Evolutionary conservation across 2,329 filamentous ascomycete genomes (phyloP).

Genomic region (Leptosphaerulina australis): DNA sequence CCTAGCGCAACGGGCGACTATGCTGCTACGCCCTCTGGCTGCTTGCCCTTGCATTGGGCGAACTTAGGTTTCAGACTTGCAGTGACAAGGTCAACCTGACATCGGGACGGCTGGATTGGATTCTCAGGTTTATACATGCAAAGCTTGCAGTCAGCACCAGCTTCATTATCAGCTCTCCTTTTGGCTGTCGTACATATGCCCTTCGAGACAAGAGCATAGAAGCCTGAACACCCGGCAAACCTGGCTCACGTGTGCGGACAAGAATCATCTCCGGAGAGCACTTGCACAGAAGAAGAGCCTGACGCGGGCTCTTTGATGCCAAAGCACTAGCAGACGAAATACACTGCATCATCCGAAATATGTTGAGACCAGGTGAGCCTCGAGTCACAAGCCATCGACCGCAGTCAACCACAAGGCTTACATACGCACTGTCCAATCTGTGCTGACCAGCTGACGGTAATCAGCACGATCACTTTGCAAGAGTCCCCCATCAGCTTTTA

Average conservation of each 20-base stretch:
- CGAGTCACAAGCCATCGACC: not conserved
- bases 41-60: slow-evolving; percentile 5
- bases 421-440: not conserved
- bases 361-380: not conserved
- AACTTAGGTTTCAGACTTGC: not conserved
- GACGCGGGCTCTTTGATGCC: not conserved
- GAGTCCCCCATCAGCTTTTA: not conserved
- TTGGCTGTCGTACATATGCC: not conserved
- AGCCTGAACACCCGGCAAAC: not conserved
- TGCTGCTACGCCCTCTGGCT: slow-evolving; percentile 9
- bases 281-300: not conserved
- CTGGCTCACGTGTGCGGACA: not conserved
- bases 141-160: not conserved
- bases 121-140: not conserved
- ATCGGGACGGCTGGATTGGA: not conserved
- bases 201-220: not conserved
- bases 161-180: not conserved
- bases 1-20: slow-evolving; percentile 12
- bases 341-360: not conserved
- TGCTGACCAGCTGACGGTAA: not conserved
- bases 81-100: not conserved
- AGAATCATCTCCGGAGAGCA: slow-evolving; percentile 1
- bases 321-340: not conserved
- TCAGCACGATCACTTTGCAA: not conserved
- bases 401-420: not conserved